These are phyloP conservation scores for Lactarius evosmus DNA, from an alignment of 768 basidiomycete genomes.

Conservation along the genomic window DNA sequence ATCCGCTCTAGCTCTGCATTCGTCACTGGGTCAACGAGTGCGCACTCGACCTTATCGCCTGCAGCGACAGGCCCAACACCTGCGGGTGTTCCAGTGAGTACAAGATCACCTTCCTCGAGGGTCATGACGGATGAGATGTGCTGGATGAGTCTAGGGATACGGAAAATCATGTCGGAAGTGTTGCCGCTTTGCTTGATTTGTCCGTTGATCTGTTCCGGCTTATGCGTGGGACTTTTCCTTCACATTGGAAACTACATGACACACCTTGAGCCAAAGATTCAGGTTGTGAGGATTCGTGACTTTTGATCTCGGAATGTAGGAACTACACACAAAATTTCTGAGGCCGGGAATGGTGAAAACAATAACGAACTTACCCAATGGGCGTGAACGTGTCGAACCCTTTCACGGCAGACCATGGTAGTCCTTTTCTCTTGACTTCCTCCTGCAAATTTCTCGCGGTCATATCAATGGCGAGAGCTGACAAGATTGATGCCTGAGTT, in stretches of 20 bases:
- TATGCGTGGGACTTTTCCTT: not conserved
- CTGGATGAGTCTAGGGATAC: constrained; percentile 80
- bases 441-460: constrained; percentile 96
- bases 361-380: constrained; percentile 56
- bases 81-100: constrained; percentile 88
- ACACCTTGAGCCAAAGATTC: constrained; percentile 69
- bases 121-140: constrained; percentile 96
- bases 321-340: constrained; percentile 38
- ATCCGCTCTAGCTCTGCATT: constrained; percentile 60
- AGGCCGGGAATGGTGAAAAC: not conserved
- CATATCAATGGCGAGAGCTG: constrained; percentile 93
- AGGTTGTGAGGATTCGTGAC: constrained; percentile 75
- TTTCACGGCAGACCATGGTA: constrained; percentile 98
- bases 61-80: constrained; percentile 78
- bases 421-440: constrained; percentile 82
- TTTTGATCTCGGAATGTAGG: constrained; percentile 74
- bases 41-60: constrained; percentile 78
- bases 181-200: constrained; percentile 78
- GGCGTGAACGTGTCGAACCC: constrained; percentile 98
- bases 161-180: constrained; percentile 89
- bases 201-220: constrained; percentile 67
- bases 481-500: not conserved
- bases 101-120: constrained; percentile 93
- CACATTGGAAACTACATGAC: constrained; percentile 1
- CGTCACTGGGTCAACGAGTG: constrained; percentile 49